These are phyloP conservation scores for Pythium pyrilobum DNA, from an alignment of 352 stramenopile genomes.

Conservation along the genomic window DNA sequence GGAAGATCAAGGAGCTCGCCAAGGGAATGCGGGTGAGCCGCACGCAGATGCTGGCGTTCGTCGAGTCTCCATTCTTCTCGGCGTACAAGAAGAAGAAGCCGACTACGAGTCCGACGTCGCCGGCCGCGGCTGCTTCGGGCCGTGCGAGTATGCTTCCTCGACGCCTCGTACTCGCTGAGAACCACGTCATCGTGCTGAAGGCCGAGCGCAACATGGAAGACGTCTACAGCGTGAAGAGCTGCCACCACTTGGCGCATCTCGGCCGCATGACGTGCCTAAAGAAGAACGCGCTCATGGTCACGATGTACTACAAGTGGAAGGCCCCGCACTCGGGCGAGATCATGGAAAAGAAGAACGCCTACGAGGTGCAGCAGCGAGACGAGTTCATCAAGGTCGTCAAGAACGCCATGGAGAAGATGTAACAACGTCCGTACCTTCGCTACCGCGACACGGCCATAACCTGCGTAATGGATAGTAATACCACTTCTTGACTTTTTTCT, in stretches of 20 bases:
- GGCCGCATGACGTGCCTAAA: slow-evolving; percentile 85
- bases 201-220: slow-evolving; percentile 66
- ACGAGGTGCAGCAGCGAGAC: slow-evolving; percentile 84
- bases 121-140: neutral
- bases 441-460: no score
- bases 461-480: neutral
- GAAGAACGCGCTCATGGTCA: slow-evolving; percentile 87
- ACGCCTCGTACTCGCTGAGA: slow-evolving; percentile 61
- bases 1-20: slow-evolving; percentile 34
- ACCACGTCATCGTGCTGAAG: slow-evolving; percentile 75
- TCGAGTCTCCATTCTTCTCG: slow-evolving; percentile 73
- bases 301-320: slow-evolving; percentile 84
- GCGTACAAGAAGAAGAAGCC: slow-evolving; percentile 82
- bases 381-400: slow-evolving; percentile 85
- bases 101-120: neutral
- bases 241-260: slow-evolving; percentile 64
- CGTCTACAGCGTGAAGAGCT: slow-evolving; percentile 73
- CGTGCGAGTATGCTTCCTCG: slow-evolving; percentile 46
- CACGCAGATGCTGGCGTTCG: slow-evolving; percentile 60
- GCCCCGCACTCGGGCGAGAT: slow-evolving; percentile 25
- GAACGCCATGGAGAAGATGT: slow-evolving; percentile 78
- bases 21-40: slow-evolving; percentile 73
- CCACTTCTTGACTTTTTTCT: neutral
- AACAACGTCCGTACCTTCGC: neutral
- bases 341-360: slow-evolving; percentile 64